Conservation (phyloP, 75 land plant genomes). For the Adiantum capillusveneris region DNA sequence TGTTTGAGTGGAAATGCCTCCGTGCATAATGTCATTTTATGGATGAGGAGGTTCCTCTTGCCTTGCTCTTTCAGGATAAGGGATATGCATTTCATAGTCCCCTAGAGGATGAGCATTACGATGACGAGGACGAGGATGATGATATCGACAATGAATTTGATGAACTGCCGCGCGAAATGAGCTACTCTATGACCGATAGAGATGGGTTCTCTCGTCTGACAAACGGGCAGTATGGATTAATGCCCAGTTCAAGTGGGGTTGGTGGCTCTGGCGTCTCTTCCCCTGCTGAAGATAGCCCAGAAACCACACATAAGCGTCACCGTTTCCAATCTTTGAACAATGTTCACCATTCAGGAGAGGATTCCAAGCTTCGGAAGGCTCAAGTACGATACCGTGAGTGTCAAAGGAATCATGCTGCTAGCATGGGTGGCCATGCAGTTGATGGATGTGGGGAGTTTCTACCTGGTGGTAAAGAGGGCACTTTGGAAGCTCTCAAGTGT, state of each 20-base stretch:
- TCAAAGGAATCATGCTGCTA: slow-evolving; percentile 57
- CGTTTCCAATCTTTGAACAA: no score
- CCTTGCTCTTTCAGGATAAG: no score
- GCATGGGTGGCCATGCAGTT: slow-evolving; percentile 55
- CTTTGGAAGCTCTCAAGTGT: slow-evolving; percentile 43
- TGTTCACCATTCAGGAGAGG: not conserved
- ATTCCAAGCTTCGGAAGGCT: not conserved
- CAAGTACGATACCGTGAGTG: slow-evolving; percentile 39
- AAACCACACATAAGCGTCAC: not conserved
- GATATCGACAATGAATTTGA: no score
- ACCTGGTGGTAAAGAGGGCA: slow-evolving; percentile 52
- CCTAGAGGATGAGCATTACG: no score
- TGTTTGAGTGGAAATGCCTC: no score
- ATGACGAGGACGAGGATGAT: no score
- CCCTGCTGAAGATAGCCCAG: not conserved
- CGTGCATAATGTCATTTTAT: no score
- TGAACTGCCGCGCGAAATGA: not conserved
- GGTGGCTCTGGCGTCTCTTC: not conserved
- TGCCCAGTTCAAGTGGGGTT: not conserved
- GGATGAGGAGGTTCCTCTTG: no score
- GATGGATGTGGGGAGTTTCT: slow-evolving; percentile 74
- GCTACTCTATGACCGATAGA: not conserved
- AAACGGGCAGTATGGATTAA: not conserved
- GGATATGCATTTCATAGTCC: no score
- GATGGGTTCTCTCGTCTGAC: not conserved